These are phyloP conservation scores for Bathelium albidoporum DNA, from an alignment of 495 filamentous ascomycete species.

Conservation along the genomic window DNA sequence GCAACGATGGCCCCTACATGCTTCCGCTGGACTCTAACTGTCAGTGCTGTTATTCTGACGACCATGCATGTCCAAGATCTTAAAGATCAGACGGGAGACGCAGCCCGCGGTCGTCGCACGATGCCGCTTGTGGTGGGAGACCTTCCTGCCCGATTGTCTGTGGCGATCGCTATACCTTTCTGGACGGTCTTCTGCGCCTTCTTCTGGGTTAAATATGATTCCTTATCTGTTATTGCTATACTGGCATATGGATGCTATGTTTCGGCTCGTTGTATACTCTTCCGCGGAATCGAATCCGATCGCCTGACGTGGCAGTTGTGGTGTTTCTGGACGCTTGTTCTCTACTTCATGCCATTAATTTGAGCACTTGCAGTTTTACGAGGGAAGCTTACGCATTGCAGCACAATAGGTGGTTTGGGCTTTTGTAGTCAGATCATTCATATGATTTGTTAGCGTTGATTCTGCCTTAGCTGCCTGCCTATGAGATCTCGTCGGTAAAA, in stretches of 20 bases:
- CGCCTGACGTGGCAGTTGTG: conserved; percentile 11
- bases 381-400: too few species aligned
- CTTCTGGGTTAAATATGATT: conserved; percentile 28
- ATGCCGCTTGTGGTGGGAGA: conserved; percentile 38
- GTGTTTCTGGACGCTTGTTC: conserved; percentile 7
- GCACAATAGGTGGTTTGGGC: too few species aligned
- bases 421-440: too few species aligned
- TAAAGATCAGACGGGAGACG: conserved; percentile 40
- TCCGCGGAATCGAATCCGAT: not conserved
- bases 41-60: conserved; percentile 36
- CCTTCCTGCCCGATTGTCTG: conserved; percentile 28
- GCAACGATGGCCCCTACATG: conserved; percentile 14
- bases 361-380: too few species aligned
- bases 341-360: not conserved
- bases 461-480: too few species aligned
- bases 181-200: conserved; percentile 35
- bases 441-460: too few species aligned
- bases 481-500: too few species aligned
- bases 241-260: not conserved
- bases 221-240: not conserved
- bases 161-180: conserved; percentile 29
- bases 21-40: conserved; percentile 35
- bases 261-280: not conserved
- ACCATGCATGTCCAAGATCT: conserved; percentile 47
- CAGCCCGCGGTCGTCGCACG: conserved; percentile 33